phyloP scores from a whole-genome alignment of 768 basidiomycete genomes.

The Phallus indusiatus region DNA sequence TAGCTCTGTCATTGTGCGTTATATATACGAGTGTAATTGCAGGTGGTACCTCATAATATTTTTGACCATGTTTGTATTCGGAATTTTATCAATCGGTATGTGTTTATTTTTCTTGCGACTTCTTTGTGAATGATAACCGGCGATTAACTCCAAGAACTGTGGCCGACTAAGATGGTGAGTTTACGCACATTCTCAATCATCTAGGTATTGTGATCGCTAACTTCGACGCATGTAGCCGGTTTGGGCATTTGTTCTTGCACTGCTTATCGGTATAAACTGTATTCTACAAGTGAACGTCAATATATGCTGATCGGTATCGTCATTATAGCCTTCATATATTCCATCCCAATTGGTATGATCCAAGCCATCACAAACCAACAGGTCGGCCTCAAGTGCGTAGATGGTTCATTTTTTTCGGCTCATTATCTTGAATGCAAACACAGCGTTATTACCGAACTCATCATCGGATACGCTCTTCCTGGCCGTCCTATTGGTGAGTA shows the following conservation, averaged over 20 bases:
- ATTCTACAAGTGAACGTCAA: slow-evolving; percentile 11
- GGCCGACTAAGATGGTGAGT: slow-evolving; percentile 48
- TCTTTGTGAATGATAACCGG: no score
- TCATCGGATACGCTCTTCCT: slow-evolving; percentile 71
- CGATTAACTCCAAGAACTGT: slow-evolving; percentile 34
- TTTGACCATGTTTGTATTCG: slow-evolving; percentile 37
- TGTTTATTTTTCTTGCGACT: neutral
- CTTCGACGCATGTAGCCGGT: slow-evolving; percentile 34
- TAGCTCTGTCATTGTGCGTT: slow-evolving; percentile 6
- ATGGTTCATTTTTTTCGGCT: neutral
- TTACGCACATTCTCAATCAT: no score
- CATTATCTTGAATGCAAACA: neutral
- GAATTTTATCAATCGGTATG: slow-evolving; percentile 45
- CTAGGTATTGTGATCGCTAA: no score
- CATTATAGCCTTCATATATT: slow-evolving; percentile 30
- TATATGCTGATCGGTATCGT: neutral
- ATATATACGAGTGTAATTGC: slow-evolving; percentile 8
- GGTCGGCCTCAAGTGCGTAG: slow-evolving; percentile 36
- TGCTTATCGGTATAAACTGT: slow-evolving; percentile 31
- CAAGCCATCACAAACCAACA: slow-evolving; percentile 85
- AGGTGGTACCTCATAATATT: slow-evolving; percentile 68
- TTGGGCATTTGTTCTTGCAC: slow-evolving; percentile 58
- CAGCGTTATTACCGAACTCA: slow-evolving; percentile 61
- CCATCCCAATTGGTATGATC: slow-evolving; percentile 70
- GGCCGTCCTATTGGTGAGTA: slow-evolving; percentile 53